Evolutionary conservation across 2,329 filamentous ascomycete species (phyloP).

Genomic region (Acrodontium crateriforme): DNA sequence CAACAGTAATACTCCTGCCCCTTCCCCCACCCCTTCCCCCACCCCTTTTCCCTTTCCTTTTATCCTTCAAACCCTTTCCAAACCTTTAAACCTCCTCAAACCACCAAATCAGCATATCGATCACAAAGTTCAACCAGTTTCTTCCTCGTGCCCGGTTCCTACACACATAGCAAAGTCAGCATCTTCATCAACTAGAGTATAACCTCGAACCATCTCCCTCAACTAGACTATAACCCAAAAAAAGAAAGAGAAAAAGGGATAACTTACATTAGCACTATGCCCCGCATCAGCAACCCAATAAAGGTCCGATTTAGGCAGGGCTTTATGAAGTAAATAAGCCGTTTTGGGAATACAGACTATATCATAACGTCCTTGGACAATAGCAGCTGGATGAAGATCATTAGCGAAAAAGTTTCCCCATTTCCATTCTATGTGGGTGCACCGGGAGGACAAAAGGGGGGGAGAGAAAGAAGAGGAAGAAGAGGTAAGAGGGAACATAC

Average conservation of each 20-base stretch:
- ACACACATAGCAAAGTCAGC: too few relatives aligned
- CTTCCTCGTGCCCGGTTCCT: conserved; percentile 1
- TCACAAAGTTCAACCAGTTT: conserved; percentile 3
- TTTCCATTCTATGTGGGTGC: too few relatives aligned
- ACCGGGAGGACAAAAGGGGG: too few relatives aligned
- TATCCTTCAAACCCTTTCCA: too few relatives aligned
- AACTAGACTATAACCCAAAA: too few relatives aligned
- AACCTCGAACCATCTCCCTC: too few relatives aligned
- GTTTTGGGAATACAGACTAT: conserved; percentile 6
- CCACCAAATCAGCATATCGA: conserved; percentile 1
- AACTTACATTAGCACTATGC: conserved; percentile 6
- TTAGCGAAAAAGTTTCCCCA: not conserved
- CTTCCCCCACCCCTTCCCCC: too few relatives aligned
- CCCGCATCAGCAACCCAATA: conserved; percentile 7
- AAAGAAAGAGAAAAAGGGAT: not conserved
- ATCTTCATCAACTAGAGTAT: too few relatives aligned
- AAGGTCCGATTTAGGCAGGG: conserved; percentile 5
- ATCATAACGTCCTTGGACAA: conserved; percentile 7
- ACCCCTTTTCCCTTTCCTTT: too few relatives aligned
- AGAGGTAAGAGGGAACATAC: conserved; percentile 2
- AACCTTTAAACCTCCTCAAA: too few relatives aligned
- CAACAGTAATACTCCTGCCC: too few relatives aligned
- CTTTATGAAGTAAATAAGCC: conserved; percentile 7
- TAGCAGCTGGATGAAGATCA: conserved; percentile 3
- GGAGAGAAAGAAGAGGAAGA: too few relatives aligned